These are phyloP conservation scores for Mycena sp. DNA, from an alignment of 1,284 basidiomycete genomes.

Conservation along the genomic window DNA sequence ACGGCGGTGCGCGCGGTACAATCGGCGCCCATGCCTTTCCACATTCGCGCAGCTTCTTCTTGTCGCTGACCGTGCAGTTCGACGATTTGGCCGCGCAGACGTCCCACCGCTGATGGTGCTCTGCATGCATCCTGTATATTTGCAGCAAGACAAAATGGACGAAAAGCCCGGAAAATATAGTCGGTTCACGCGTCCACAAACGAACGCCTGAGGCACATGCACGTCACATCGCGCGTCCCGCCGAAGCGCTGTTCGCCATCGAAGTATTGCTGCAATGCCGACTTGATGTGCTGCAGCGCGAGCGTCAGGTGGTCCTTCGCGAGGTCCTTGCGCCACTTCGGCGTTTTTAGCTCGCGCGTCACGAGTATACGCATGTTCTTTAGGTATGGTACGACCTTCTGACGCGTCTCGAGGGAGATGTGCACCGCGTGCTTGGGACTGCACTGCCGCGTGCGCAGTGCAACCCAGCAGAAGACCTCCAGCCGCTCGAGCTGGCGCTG, in stretches of 20 bases:
- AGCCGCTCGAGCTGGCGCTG: slow-evolving; percentile 22
- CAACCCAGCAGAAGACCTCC: slow-evolving; percentile 1
- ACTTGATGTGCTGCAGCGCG: background rate
- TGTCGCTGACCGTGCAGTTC: slow-evolving; percentile 11
- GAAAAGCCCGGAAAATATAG: too few relatives aligned
- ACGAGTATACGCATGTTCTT: slow-evolving; percentile 22
- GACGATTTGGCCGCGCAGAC: slow-evolving; percentile 20
- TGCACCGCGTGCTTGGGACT: slow-evolving; percentile 20
- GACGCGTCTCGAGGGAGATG: slow-evolving; percentile 19
- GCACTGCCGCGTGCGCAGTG: slow-evolving; percentile 20
- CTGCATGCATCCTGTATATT: background rate
- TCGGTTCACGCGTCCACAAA: too few relatives aligned
- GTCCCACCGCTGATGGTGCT: slow-evolving; percentile 20
- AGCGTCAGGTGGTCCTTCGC: background rate
- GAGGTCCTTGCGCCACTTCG: slow-evolving; percentile 23
- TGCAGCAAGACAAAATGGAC: too few relatives aligned
- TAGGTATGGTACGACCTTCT: slow-evolving; percentile 8
- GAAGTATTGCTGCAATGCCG: slow-evolving; percentile 10
- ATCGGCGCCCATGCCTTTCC: background rate
- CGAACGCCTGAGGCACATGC: background rate
- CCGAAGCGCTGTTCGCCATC: slow-evolving; percentile 24
- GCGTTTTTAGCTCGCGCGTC: slow-evolving; percentile 5
- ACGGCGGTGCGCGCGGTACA: too few relatives aligned
- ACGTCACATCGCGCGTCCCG: slow-evolving; percentile 15
- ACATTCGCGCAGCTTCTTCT: slow-evolving; percentile 16